Base-by-base conservation (phyloP, 1,139 yeast genomes). In the Nakaseomyces kungkrabaensis region DNA sequence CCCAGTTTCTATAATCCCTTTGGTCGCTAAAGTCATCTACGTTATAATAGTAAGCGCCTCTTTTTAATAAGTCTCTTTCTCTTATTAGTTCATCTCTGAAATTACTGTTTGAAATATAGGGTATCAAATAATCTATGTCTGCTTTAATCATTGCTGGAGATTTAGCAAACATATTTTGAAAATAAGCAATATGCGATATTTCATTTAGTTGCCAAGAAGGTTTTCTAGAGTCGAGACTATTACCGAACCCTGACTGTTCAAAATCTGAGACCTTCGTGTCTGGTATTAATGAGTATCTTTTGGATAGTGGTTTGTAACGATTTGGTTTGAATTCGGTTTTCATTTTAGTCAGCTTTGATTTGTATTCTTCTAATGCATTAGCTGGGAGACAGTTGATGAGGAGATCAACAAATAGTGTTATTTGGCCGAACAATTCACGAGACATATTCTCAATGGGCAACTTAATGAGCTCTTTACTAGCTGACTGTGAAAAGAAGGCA, bases 401-500 rank as follows among this genome's bases (percentile, higher is more conserved):
- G 25, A 84, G 68, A 38, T 74, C 69, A 34, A 83, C 81, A 64
- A 85, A 85, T 13, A 69, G 68, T 9, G 74, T 73, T 0, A 86
- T 76, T 52, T 83, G 87, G 33, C 68, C 65, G 56, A 78, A 81
- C 0, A 82, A 76, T 32, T 72, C 68, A 1, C 69, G 63, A 52
- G 77, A 75, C 36, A 73, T 67, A 43, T 78, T 68, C 4, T 72
- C 72, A 3, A 67, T 60, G 1, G 77, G 77, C 40, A 78, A 56
- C 54, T 81, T 80, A 48, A 72, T 73, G 37, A 84, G 63, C 62
- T 83, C 90, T 56, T 79, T 82, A 51, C 80, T 79, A 7, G 86
- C 81, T 52, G 78, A 74, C 26, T 82, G 74, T 24, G 83, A 77
- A 62, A 85, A 86, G 62, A 76, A 73, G 71, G 82, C 77, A 7